Base-by-base conservation (phyloP, 75 land plant species). In the Chamaecyparis obtusa region DNA sequence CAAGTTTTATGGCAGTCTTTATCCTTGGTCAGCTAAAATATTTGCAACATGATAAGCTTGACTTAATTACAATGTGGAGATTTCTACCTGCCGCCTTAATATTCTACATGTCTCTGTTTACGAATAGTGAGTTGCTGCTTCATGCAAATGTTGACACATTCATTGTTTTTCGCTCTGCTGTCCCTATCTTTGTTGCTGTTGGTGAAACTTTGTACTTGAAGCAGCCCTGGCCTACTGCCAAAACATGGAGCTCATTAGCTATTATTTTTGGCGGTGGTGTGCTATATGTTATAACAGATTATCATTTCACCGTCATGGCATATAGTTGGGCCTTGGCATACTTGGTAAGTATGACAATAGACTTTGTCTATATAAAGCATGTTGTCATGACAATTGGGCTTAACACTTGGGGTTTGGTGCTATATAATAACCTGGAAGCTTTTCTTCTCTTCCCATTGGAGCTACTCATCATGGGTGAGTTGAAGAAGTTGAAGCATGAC, bases 131-230 rank as follows among this genome's bases (percentile, higher is more conserved):
- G 90, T 95, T 97, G 55, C 95, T 97, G 36, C 95, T 97, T 10
- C 99, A 97, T 90, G 98, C 99, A 60, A 97, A 97, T 91, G 99
- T 97, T 37, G 99, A 97, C 84, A 97, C 98, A 16, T 97, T 97
- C 88, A 97, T 97, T 57, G 99, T 97, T 11, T 94, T 97, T 86
- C 92, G 97, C 3, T 97, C 99, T 24, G 97, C 90, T 27, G 99
- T 97, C 6, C 96, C 99, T n/a, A 93, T 97, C 21, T 94, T 97
- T 87, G 99, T 97, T 43, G 99, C 98, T 11, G 84, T 97, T 19
- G 99, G 98, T 17, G 99, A 97, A 87, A 92, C 98, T 21, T 75
- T 95, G 55, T 97, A 88, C 88, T 83, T 97, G 85, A 93, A 94
- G 90, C 99, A 97, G 87, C 99, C 99, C 36, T 96, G 96, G 99